Percentiles rank a stretch among this genome's conserved stretches.
Conservation (phyloP, 805 yeast species). For the Ogataea paraovalis region DNA sequence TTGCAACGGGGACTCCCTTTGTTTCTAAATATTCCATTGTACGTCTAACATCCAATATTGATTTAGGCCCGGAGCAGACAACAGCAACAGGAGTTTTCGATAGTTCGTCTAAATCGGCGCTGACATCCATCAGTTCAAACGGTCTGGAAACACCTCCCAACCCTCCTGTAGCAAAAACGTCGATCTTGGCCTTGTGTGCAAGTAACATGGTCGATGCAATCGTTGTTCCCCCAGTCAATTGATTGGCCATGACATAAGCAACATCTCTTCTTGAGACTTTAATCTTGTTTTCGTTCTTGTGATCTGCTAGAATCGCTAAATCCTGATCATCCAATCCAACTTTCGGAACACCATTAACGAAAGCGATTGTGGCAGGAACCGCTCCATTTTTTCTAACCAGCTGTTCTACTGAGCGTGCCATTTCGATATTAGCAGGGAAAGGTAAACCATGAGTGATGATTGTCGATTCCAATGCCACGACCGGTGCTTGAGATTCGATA, state of each 20-base stretch:
- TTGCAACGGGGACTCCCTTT: conserved; percentile 83
- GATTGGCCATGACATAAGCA: conserved; percentile 60
- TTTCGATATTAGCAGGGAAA: conserved; percentile 64
- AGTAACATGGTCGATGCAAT: conserved; percentile 86
- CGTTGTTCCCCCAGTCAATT: conserved; percentile 81
- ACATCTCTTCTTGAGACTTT: conserved; percentile 83
- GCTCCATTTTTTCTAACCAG: conserved; percentile 60
- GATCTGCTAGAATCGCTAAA: conserved; percentile 46
- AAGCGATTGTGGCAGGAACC: conserved; percentile 82
- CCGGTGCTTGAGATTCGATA: conserved; percentile 50
- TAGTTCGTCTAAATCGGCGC: conserved; percentile 84
- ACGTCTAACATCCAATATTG: conserved; percentile 72
- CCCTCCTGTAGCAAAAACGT: conserved; percentile 90
- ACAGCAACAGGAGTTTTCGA: conserved; percentile 82
- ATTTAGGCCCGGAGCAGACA: conserved; percentile 91
- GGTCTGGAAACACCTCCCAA: conserved; percentile 88
- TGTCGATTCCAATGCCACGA: conserved; percentile 82
- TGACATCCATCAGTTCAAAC: conserved; percentile 70
- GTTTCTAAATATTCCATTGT: conserved; percentile 88
- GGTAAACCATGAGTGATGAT: conserved; percentile 90
- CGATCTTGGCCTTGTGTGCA: conserved; percentile 69
- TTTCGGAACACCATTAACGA: conserved; percentile 63
- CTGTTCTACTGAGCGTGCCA: conserved; percentile 68
- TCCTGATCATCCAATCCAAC: conserved; percentile 58
- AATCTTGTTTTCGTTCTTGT: conserved; percentile 29